Percentiles rank a stretch among this genome's conserved stretches.
phyloP scores from a whole-genome alignment of 306 rosid genomes.

The Crotalaria pallida region DNA sequence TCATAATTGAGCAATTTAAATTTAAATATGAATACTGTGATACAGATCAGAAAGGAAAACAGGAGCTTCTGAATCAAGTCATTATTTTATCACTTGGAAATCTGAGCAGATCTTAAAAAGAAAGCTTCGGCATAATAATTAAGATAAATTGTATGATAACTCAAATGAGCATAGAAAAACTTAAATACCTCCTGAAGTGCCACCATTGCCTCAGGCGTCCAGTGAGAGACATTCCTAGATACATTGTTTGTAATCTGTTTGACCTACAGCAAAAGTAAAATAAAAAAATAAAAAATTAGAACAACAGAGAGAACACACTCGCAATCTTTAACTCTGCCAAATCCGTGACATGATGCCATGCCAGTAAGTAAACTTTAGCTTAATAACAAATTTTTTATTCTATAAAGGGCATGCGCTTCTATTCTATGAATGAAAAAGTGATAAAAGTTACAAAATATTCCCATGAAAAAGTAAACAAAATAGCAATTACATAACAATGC shows the following conservation, averaged over 20 bases:
- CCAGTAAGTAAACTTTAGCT: not conserved
- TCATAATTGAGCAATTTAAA: not conserved
- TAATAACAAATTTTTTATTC: not conserved
- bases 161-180: constrained; percentile 18
- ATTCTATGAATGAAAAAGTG: not conserved
- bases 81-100: not conserved
- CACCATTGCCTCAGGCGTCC: constrained; percentile 73
- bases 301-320: not conserved
- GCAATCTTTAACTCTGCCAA: not conserved
- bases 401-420: not conserved
- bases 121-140: not conserved
- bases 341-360: not conserved
- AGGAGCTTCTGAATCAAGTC: not conserved
- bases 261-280: constrained; percentile 38
- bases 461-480: not conserved
- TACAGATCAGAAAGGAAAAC: not conserved
- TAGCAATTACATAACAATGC: not conserved
- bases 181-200: constrained; percentile 73
- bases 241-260: constrained; percentile 40
- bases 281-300: constrained; percentile 1
- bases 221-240: constrained; percentile 40
- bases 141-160: constrained; percentile 2
- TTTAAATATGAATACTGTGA: not conserved
- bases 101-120: not conserved
- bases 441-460: not conserved